Conservation (phyloP, 352 stramenopile species). For the Phytophthora colocasiae region DNA sequence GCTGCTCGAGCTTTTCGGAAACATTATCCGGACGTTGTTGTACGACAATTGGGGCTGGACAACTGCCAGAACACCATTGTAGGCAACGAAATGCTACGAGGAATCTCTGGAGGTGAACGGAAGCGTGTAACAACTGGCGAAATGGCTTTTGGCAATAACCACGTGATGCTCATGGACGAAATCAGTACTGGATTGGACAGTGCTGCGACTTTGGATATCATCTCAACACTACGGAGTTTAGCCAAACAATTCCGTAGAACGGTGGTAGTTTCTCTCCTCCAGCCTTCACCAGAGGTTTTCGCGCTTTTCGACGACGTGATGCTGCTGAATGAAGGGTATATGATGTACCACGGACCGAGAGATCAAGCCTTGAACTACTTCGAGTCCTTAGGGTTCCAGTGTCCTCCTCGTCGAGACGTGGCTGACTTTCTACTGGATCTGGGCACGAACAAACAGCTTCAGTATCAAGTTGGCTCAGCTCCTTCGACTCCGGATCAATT, state of each 20-base stretch:
- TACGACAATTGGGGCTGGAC: conserved; percentile 34
- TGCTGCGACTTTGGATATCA: conserved; percentile 90
- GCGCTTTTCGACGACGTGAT: conserved; percentile 92
- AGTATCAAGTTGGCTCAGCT: conserved; percentile 27
- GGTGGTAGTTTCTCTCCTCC: conserved; percentile 68
- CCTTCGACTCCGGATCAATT: conserved; percentile 5
- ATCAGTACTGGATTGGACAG: conserved; percentile 94
- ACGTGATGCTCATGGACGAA: conserved; percentile 83
- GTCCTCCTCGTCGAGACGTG: conserved; percentile 37
- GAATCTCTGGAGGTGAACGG: conserved; percentile 82
- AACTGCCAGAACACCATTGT: conserved; percentile 53
- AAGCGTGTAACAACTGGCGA: conserved; percentile 69
- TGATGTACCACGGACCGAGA: conserved; percentile 86
- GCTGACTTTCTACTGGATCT: conserved; percentile 48
- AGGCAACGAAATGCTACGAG: conserved; percentile 48
- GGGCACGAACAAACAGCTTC: conserved; percentile 36
- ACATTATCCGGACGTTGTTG: conserved; percentile 25
- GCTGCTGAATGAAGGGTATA: conserved; percentile 81
- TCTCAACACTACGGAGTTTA: conserved; percentile 55
- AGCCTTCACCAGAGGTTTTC: conserved; percentile 91
- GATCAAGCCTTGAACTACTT: conserved; percentile 74
- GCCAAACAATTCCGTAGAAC: conserved; percentile 42
- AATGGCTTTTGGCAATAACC: conserved; percentile 75
- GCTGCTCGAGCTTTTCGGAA: conserved; percentile 16
- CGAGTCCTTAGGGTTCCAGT: conserved; percentile 49